Evolutionary conservation across 1,284 basidiomycete genomes (phyloP), one percentile per base, ranked within the genome.

Genomic region (Pseudozyma pruni): DNA sequence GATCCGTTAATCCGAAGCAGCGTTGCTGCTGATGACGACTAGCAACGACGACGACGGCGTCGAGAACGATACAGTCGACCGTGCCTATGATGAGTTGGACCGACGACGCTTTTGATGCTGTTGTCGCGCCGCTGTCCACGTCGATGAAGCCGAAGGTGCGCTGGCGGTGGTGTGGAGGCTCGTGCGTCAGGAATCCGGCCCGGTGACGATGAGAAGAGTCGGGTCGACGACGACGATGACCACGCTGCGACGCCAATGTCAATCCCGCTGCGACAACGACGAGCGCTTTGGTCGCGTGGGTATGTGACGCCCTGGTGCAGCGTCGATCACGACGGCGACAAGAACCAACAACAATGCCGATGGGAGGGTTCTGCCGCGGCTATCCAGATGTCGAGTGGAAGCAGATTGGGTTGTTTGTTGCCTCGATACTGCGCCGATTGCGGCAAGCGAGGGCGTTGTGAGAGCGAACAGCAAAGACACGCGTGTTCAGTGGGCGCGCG

Each of bases 151-250:
- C 27, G 23, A 27, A 14, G 13, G 10, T 37, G 23, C 11, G 14
- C 20, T 27, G 19, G 22, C 25, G 41, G 32, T 16, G 33, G 5
- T 25, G 27, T 29, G 46, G 31, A 29, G 60, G 60, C 60, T 63
- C 54, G 60, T 63, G 60, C 60, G 60, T 42, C 49, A 37, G 35
- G 53, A 43, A 35, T 42, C 32, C 31, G 7, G 14, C 9, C 22
- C 38, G 22, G 23, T 32, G n/a, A 22, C 27, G 34, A 58, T 31
- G 25, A 31, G 16, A 20, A 41, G 33, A 14, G 31, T 17, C 46
- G 34, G 33, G 20, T 43, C 17, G 50, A 45, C n/a, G 64, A 50
- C n/a, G 27, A 43, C 16, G 50, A 34, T 13, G 44, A 34, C 8
- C 25, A 43, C 14, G 25, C 20, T 3, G n/a, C 8, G 42, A 44